A percentile compares a stretch with the other conserved stretches of the same genome.
phyloP scores from a whole-genome alignment of 2,329 filamentous ascomycete species.

The Alternaria solani region DNA sequence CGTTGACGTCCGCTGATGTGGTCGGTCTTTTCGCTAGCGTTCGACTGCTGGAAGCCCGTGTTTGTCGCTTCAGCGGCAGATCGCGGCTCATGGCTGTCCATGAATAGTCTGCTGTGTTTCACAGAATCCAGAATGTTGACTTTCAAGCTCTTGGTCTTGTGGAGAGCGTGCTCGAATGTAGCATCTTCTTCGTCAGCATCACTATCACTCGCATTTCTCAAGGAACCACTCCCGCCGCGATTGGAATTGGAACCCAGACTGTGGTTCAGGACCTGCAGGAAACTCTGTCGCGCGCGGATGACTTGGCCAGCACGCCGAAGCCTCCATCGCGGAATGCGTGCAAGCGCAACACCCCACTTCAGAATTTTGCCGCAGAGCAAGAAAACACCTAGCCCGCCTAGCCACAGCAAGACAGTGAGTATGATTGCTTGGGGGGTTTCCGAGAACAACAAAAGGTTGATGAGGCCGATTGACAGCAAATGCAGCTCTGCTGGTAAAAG shows the following conservation, averaged over 20 bases:
- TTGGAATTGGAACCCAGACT: conserved; percentile 41
- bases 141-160: conserved; percentile 41
- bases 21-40: conserved; percentile 4
- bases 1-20: conserved; percentile 28
- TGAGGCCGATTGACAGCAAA: conserved; percentile 80
- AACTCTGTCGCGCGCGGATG: conserved; percentile 53
- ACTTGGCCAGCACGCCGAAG: conserved; percentile 68
- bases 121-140: conserved; percentile 37
- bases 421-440: conserved; percentile 64
- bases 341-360: conserved; percentile 83
- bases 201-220: conserved; percentile 45
- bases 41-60: conserved; percentile 20
- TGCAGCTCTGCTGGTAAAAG: conserved; percentile 87
- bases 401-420: conserved; percentile 56
- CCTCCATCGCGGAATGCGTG: conserved; percentile 89
- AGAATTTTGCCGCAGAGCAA: conserved; percentile 77
- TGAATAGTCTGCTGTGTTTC: conserved; percentile 17
- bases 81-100: conserved; percentile 31
- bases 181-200: conserved; percentile 58
- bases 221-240: conserved; percentile 30
- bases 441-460: conserved; percentile 81
- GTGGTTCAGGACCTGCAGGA: conserved; percentile 53
- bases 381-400: conserved; percentile 77
- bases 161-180: conserved; percentile 24
- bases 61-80: conserved; percentile 43